phyloP scores from a whole-genome alignment of 2,329 filamentous ascomycete genomes.

The Biscogniauxia sp. region DNA sequence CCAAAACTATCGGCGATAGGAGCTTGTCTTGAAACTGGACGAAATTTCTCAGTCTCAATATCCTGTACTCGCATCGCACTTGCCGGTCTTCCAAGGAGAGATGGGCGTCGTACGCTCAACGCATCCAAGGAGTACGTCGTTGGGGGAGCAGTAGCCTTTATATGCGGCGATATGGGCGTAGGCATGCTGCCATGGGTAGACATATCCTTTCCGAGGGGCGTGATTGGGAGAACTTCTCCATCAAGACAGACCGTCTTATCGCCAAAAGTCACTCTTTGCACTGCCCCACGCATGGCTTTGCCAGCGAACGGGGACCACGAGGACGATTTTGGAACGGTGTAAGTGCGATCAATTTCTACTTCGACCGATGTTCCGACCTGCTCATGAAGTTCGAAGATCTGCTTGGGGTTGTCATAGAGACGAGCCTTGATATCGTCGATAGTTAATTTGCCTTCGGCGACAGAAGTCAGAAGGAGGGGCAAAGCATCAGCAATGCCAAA shows the following conservation, averaged over 20 bases:
- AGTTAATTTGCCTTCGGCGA: slow-evolving; percentile 69
- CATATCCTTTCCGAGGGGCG: slow-evolving; percentile 69
- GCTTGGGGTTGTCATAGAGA: slow-evolving; percentile 75
- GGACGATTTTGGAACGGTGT: slow-evolving; percentile 51
- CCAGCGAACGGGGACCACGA: slow-evolving; percentile 72
- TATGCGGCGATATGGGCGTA: slow-evolving; percentile 52
- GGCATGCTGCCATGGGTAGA: slow-evolving; percentile 60
- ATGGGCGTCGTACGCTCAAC: slow-evolving; percentile 33
- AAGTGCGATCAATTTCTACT: slow-evolving; percentile 72
- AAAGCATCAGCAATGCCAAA: slow-evolving; percentile 71
- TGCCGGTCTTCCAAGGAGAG: slow-evolving; percentile 27
- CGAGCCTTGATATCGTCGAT: slow-evolving; percentile 70
- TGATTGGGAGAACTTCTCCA: slow-evolving; percentile 57
- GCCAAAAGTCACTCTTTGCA: slow-evolving; percentile 75
- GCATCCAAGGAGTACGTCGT: slow-evolving; percentile 37
- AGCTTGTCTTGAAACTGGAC: slow-evolving; percentile 23
- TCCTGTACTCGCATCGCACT: slow-evolving; percentile 35
- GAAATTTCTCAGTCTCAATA: slow-evolving; percentile 29
- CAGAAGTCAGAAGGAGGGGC: slow-evolving; percentile 72
- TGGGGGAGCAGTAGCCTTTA: slow-evolving; percentile 49
- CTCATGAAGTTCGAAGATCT: slow-evolving; percentile 80
- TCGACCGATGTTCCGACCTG: slow-evolving; percentile 72
- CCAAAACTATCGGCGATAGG: slow-evolving; percentile 44
- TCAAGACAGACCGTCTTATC: slow-evolving; percentile 73
- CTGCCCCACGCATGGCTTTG: slow-evolving; percentile 64